Evolutionary conservation across 176 grass and related monocot species (phyloP), one percentile per base, ranked within the genome.

Genomic region (Metroxylon sagu): DNA sequence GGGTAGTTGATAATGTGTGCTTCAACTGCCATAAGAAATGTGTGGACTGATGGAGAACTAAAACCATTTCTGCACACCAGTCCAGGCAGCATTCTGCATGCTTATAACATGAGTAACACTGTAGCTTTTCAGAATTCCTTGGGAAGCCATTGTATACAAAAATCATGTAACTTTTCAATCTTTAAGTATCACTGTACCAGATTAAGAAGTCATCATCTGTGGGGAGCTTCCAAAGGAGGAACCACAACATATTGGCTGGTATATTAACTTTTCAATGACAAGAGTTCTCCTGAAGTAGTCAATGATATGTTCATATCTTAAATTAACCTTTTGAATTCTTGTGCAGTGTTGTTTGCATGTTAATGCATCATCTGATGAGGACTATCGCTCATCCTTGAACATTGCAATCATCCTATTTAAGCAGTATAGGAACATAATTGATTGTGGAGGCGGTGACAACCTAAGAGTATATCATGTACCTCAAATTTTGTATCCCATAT

Each of bases 391-490:
- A 1, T 97, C 84, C 18, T 72, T 84, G 1, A 92, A 91, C 61
- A 88, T 97, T 74, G 93, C 87, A 2, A 83, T 75, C 56, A 97
- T 75, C 61, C 53, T 97, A 18, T 97, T 97, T 71, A 97, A 83
- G 58, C 76, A 82, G 29, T 97, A 97, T 78, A 87, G 80, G 64
- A 97, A 83, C 64, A 67, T 81, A 15, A 75, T 97, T 57, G 78
- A 97, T 58, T 80, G 93, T 48, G 93, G 93, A 75, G 73, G 81
- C 53, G 78, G 68, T 29, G 93, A 92, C n/a, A 88, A 97, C 73
- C 67, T 97, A 56, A 81, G 76, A 65, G 93, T 97, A 88, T 16
- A 18, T 7, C 2, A 60, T 80, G 28, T 68, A 62, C 2, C 55
- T 77, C 26, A 70, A 65, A 76, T 30, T 73, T 3, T 77, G 12